Conservation (phyloP, 208 protist species). For the Leishmania braziliensis region DNA sequence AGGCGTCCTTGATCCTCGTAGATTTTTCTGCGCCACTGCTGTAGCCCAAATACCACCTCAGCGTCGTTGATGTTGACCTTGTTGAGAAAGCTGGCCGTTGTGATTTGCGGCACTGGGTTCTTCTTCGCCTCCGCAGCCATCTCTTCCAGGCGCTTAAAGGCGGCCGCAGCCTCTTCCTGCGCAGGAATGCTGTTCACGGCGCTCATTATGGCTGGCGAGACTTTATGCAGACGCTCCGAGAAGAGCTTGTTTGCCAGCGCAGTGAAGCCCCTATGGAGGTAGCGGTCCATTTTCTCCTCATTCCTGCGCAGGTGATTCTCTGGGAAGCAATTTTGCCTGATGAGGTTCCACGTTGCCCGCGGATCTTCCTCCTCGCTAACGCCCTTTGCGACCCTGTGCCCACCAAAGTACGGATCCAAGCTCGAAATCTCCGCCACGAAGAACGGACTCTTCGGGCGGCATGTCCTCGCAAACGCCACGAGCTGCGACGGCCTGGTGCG, state of each 20-base stretch:
- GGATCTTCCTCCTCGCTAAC: constrained; percentile 67
- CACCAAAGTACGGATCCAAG: constrained; percentile 74
- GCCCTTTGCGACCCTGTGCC: constrained; percentile 61
- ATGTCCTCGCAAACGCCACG: constrained; percentile 87
- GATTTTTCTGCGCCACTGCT: constrained; percentile 88
- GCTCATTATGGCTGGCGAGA: constrained; percentile 74
- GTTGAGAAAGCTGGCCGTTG: constrained; percentile 80
- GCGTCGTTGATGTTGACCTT: constrained; percentile 88
- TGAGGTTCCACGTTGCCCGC: constrained; percentile 68
- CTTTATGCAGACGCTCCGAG: constrained; percentile 82
- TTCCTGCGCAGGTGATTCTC: constrained; percentile 58
- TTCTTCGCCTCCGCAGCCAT: constrained; percentile 48
- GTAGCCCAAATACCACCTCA: constrained; percentile 87
- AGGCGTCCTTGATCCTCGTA: constrained; percentile 83
- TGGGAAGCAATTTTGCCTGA: constrained; percentile 77
- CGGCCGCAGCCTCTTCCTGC: constrained; percentile 45
- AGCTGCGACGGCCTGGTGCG: constrained; percentile 77
- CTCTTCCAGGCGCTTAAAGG: constrained; percentile 37
- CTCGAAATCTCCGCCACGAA: constrained; percentile 85
- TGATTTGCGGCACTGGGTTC: constrained; percentile 72
- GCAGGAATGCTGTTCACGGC: constrained; percentile 77
- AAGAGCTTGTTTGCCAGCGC: constrained; percentile 90
- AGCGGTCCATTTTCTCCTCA: constrained; percentile 75
- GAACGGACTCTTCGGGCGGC: constrained; percentile 90
- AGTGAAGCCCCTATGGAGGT: constrained; percentile 79